phyloP scores from a whole-genome alignment of 1,284 basidiomycete genomes.

The Thecaphora frezii region DNA sequence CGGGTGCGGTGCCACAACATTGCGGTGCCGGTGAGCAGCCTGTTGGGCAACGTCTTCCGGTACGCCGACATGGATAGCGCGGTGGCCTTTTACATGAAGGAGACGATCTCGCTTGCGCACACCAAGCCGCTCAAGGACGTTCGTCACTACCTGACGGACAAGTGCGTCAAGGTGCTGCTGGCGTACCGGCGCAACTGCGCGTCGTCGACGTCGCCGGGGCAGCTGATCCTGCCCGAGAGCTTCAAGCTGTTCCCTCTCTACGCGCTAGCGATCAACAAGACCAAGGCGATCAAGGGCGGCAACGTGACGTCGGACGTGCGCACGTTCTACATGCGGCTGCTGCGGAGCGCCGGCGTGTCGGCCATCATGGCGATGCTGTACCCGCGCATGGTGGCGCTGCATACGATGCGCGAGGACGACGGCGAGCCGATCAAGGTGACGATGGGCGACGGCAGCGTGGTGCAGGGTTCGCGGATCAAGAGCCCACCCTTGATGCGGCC shows the following conservation, averaged over 20 bases:
- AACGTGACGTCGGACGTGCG: conserved; percentile 91
- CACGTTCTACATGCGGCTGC: conserved; percentile 77
- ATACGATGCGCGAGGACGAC: conserved; percentile 74
- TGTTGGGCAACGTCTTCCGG: conserved; percentile 89
- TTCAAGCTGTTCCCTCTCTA: conserved; percentile 87
- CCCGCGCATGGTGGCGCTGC: conserved; percentile 83
- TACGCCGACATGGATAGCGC: conserved; percentile 88
- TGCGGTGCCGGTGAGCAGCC: conserved; percentile 74
- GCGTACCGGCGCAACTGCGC: conserved; percentile 91
- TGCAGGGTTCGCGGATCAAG: conserved; percentile 65
- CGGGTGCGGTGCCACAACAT: conserved; percentile 85
- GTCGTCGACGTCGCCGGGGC: conserved; percentile 74
- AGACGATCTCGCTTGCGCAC: conserved; percentile 71
- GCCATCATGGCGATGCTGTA: conserved; percentile 79
- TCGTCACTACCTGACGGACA: conserved; percentile 80
- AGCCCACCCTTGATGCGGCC: conserved; percentile 80
- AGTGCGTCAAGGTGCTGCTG: conserved; percentile 78
- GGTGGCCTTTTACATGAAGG: conserved; percentile 74
- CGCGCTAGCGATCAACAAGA: conserved; percentile 81
- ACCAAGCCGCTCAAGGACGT: conserved; percentile 75
- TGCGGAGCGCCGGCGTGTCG: conserved; percentile 72
- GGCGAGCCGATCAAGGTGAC: conserved; percentile 67
- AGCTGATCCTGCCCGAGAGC: conserved; percentile 90
- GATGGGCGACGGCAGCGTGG: conserved; percentile 60
- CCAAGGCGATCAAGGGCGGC: conserved; percentile 82